Evolutionary conservation across 371 early-diverging fungal species (phyloP).

Genomic region (Mortierella sp.): DNA sequence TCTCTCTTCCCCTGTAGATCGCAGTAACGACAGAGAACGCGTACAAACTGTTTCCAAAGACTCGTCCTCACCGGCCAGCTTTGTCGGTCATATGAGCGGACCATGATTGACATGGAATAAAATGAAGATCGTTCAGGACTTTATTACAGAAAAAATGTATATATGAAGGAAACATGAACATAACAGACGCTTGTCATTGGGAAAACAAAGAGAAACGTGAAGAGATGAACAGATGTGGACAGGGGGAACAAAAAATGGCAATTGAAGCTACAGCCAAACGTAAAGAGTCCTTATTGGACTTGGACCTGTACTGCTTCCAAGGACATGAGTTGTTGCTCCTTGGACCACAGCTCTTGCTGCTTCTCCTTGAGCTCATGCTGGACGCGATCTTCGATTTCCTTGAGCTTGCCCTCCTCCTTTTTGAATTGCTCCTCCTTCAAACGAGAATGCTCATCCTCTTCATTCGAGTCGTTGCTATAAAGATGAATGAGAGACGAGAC

Average conservation of each 20-base stretch:
- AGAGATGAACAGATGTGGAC: background rate
- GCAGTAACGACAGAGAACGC: conserved; percentile 65
- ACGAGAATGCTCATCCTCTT: conserved; percentile 40
- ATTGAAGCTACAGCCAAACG: background rate
- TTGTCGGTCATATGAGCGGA: conserved; percentile 8
- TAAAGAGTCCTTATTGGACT: background rate
- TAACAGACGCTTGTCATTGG: background rate
- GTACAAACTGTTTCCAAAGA: conserved; percentile 59
- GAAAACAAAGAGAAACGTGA: background rate
- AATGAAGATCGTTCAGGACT: conserved; percentile 4
- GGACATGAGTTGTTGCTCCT: conserved; percentile 41
- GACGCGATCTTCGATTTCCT: conserved; percentile 35
- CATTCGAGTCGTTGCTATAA: conserved; percentile 55
- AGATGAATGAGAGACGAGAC: background rate
- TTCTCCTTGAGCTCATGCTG: conserved; percentile 45
- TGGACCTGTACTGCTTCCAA: conserved; percentile 27
- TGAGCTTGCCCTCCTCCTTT: conserved; percentile 72
- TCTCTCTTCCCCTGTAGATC: conserved; percentile 27
- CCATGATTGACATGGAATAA: background rate
- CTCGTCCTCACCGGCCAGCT: conserved; percentile 45
- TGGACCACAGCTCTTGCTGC: conserved; percentile 43
- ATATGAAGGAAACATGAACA: background rate
- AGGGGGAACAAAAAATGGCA: background rate
- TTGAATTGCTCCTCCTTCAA: conserved; percentile 74
- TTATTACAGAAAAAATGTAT: background rate